These are phyloP conservation scores for Aspergillus fumigatus DNA, from an alignment of 2,329 filamentous ascomycete genomes.

Conservation along the genomic window DNA sequence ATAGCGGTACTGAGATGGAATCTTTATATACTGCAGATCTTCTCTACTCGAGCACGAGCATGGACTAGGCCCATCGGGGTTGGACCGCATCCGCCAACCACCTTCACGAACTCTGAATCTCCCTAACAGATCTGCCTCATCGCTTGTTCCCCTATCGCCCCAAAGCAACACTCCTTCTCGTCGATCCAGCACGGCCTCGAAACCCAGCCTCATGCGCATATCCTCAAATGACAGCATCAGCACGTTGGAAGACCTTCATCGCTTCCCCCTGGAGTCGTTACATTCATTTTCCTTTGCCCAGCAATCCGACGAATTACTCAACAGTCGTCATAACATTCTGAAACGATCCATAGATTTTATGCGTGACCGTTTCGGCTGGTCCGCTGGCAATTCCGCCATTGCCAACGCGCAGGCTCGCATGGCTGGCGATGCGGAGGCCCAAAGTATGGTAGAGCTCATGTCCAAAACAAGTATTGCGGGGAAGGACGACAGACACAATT, in stretches of 20 bases:
- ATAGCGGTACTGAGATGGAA: slow-evolving; percentile 11
- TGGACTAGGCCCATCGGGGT: slow-evolving; percentile 76
- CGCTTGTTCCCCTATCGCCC: slow-evolving; percentile 55
- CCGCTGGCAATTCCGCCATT: slow-evolving; percentile 68
- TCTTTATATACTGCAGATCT: slow-evolving; percentile 52
- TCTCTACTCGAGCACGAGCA: slow-evolving; percentile 85
- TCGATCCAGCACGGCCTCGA: slow-evolving; percentile 57
- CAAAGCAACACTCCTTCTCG: slow-evolving; percentile 69
- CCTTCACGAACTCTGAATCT: slow-evolving; percentile 61
- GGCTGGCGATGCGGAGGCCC: slow-evolving; percentile 77
- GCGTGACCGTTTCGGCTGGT: slow-evolving; percentile 84
- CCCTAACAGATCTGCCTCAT: slow-evolving; percentile 58
- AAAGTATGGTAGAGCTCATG: slow-evolving; percentile 85
- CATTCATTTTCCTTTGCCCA: slow-evolving; percentile 98
- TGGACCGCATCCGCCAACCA: slow-evolving; percentile 90
- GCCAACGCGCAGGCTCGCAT: slow-evolving; percentile 78
- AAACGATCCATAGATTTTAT: slow-evolving; percentile 96
- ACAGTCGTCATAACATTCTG: slow-evolving; percentile 86
- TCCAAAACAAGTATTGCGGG: slow-evolving; percentile 75
- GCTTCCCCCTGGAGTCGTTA: slow-evolving; percentile 91
- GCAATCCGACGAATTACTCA: slow-evolving; percentile 85
- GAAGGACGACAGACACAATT: slow-evolving; percentile 47
- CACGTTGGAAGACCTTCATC: slow-evolving; percentile 74
- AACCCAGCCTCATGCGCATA: slow-evolving; percentile 50
- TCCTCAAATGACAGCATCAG: slow-evolving; percentile 66